Conservation (phyloP, 805 yeast species). For the Candida tibetensis region DNA sequence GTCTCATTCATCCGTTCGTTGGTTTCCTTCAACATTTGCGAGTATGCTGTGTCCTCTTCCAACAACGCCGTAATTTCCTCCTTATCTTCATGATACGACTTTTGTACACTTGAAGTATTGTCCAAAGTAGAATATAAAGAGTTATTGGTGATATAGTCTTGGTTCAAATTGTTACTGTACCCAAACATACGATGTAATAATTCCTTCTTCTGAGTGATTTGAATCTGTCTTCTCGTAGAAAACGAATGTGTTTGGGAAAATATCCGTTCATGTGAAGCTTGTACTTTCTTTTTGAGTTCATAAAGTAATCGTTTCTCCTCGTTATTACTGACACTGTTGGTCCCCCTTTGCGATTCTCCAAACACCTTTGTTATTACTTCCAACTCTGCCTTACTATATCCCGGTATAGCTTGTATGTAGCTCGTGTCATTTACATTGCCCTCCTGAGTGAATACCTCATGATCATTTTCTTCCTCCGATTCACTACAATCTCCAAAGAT, state of each 20-base stretch:
- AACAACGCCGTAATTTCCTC: constrained; percentile 34
- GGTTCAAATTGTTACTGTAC: constrained; percentile 35
- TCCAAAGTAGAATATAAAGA: constrained; percentile 38
- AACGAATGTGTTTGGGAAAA: constrained; percentile 33
- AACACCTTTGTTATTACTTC: constrained; percentile 13
- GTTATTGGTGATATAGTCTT: constrained; percentile 40
- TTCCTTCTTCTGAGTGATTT: constrained; percentile 40
- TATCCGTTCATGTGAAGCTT: constrained; percentile 30
- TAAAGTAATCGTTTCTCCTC: constrained; percentile 10
- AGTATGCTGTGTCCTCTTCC: constrained; percentile 32
- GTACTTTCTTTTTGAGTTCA: constrained; percentile 16
- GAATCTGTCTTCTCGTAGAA: constrained; percentile 36
- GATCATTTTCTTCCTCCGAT: constrained; percentile 19
- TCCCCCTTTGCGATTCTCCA: constrained; percentile 4
- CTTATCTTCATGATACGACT: constrained; percentile 41
- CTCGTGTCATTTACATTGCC: background rate
- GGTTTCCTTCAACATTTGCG: constrained; percentile 23
- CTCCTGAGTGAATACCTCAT: constrained; percentile 11
- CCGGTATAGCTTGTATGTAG: constrained; percentile 34
- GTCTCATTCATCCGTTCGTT: constrained; percentile 14
- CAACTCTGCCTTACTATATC: constrained; percentile 37
- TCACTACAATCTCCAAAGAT: constrained; percentile 34
- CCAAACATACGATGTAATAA: constrained; percentile 39
- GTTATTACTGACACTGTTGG: constrained; percentile 1
- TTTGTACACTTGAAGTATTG: constrained; percentile 34